Evolutionary conservation across 176 grass and related monocot genomes (phyloP).

Genomic region (Aegilops bicornis): DNA sequence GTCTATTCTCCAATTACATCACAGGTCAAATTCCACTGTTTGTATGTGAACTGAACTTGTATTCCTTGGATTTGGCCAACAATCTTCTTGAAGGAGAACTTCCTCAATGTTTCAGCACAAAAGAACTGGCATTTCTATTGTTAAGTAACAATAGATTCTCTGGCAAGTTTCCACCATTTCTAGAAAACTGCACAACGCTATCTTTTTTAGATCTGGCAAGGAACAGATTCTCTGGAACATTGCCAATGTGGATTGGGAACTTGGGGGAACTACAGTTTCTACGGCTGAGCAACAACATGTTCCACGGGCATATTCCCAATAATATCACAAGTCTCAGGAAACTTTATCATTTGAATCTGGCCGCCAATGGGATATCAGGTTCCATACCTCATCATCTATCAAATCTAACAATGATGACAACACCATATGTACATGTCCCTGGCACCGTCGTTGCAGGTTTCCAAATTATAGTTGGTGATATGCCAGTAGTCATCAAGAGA

Average conservation of each 20-base stretch:
- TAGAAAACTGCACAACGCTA: not conserved
- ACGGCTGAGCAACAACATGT: constrained; percentile 32
- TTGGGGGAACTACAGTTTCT: not conserved
- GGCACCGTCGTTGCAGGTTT: not conserved
- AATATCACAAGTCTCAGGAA: not conserved
- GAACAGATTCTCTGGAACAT: constrained; percentile 25
- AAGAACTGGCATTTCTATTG: not conserved
- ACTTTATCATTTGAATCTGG: constrained; percentile 29
- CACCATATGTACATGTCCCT: not conserved
- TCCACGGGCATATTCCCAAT: constrained; percentile 20
- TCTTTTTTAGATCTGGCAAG: not conserved
- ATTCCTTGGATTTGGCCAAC: not conserved
- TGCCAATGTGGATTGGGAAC: constrained; percentile 37
- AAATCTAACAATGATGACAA: constrained; percentile 22
- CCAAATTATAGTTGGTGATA: not conserved
- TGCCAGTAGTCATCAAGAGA: not conserved
- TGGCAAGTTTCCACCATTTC: constrained; percentile 23
- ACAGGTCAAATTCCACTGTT: constrained; percentile 19
- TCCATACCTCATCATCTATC: not conserved
- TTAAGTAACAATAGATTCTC: constrained; percentile 26
- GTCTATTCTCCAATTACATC: constrained; percentile 21
- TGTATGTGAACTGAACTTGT: not conserved
- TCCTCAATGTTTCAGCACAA: not conserved
- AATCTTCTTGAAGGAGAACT: constrained; percentile 26
- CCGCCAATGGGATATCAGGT: constrained; percentile 36